These are phyloP conservation scores for Dissophora globulifera DNA, from an alignment of 192 early-diverging fungal genomes.

Conservation along the genomic window DNA sequence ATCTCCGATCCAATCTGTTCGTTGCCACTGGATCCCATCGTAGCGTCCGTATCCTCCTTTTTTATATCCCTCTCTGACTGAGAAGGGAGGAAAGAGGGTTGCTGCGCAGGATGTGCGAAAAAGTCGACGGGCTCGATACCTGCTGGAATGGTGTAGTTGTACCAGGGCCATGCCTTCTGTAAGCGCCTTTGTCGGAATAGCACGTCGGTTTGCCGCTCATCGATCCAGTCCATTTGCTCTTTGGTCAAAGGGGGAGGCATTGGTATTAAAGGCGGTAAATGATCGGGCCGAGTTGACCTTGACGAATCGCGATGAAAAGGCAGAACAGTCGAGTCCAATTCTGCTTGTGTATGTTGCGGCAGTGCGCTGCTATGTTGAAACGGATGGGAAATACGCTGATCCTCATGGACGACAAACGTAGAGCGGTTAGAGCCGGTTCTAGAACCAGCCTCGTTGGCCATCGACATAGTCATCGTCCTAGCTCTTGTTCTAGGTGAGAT, in stretches of 20 bases:
- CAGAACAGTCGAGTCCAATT: background rate
- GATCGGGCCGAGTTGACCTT: background rate
- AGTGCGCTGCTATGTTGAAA: no score
- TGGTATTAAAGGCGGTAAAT: background rate
- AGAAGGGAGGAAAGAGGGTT: no score
- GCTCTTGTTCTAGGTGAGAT: slow-evolving; percentile 17
- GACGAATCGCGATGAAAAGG: background rate
- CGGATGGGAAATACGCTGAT: background rate
- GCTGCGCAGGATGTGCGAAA: slow-evolving; percentile 9
- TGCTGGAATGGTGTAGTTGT: slow-evolving; percentile 38
- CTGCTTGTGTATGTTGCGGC: background rate
- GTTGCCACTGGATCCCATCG: no score
- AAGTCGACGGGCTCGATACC: slow-evolving; percentile 51
- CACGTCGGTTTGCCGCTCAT: slow-evolving; percentile 2
- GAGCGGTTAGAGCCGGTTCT: background rate
- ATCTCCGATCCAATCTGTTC: no score
- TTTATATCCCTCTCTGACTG: no score
- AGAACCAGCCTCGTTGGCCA: background rate
- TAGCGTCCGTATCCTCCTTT: no score
- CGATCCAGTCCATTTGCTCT: slow-evolving; percentile 46
- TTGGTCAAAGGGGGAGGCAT: slow-evolving; percentile 32
- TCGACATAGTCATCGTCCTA: slow-evolving; percentile 33
- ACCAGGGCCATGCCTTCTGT: slow-evolving; percentile 47
- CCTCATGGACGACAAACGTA: slow-evolving; percentile 26
- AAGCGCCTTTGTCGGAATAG: slow-evolving; percentile 15